A percentile compares a stretch with the other conserved stretches of the same genome.
These are phyloP conservation scores for Naganishia antarctica DNA, from an alignment of 768 basidiomycete species.

Conservation along the genomic window DNA sequence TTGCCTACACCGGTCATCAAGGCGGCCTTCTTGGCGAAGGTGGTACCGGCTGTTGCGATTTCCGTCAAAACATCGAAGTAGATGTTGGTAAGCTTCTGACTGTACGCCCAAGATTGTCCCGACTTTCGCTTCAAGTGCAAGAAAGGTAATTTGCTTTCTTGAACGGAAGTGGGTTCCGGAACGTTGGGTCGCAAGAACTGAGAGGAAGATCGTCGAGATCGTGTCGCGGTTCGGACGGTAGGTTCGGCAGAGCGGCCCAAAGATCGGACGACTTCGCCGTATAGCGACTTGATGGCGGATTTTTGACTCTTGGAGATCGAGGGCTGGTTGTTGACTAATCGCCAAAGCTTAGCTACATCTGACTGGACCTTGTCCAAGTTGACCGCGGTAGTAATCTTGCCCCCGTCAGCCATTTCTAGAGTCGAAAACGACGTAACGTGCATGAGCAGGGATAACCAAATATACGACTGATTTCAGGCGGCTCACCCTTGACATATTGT, in stretches of 20 bases:
- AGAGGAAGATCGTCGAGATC: slow-evolving; percentile 84
- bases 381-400: slow-evolving; percentile 72
- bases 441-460: too few relatives aligned
- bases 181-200: slow-evolving; percentile 89
- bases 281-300: slow-evolving; percentile 59
- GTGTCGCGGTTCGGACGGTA: slow-evolving; percentile 55
- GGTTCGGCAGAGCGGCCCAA: slow-evolving; percentile 70
- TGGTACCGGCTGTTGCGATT: slow-evolving; percentile 96
- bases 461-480: too few relatives aligned
- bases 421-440: slow-evolving; percentile 8
- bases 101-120: slow-evolving; percentile 92
- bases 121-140: slow-evolving; percentile 96
- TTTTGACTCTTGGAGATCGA: slow-evolving; percentile 97
- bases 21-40: slow-evolving; percentile 98
- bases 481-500: slow-evolving; percentile 63
- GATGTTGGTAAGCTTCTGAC: slow-evolving; percentile 76
- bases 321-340: slow-evolving; percentile 91
- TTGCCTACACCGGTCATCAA: slow-evolving; percentile 96
- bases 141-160: slow-evolving; percentile 85
- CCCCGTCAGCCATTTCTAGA: slow-evolving; percentile 95
- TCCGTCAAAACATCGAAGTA: slow-evolving; percentile 97
- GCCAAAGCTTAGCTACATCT: slow-evolving; percentile 94
- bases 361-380: slow-evolving; percentile 98
- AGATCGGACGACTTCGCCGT: slow-evolving; percentile 92
- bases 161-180: slow-evolving; percentile 61